Evolutionary conservation across 305 asterid genomes (phyloP), one percentile per base, ranked within the genome.

Genomic region (Vinca major): DNA sequence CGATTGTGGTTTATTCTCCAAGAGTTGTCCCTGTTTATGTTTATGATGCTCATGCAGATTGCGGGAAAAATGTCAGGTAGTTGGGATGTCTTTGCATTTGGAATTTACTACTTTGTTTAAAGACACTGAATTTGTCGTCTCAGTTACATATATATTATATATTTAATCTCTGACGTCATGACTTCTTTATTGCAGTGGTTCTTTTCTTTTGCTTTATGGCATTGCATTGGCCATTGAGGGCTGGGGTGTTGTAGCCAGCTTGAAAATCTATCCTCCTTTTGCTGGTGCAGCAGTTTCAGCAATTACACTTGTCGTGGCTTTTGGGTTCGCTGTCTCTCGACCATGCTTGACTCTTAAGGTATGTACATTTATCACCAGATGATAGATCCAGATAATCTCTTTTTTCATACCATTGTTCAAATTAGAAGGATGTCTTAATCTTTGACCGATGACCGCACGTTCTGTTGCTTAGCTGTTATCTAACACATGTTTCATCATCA

Each of bases 261-360:
- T 94, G 88, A 89, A 88, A 73, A 89, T 94, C 58, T 88, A 91
- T 84, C 98, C 98, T 54, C 98, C 99, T n/a, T 94, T 94, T 77
- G 97, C 95, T 77, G 99, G 99, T 71, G 99, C 99, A 60, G 96
- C 99, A 55, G 98, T 94, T 26, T 94, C 99, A 56, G 99, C 99
- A 63, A 67, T 91, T 77, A 94, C 98, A 60, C 98, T 94, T 69
- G 99, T 94, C 52, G 99, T 94, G 77, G 84, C 99, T 71, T 94
- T 94, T 65, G 99, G 99, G 58, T 94, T 94, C 81, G 99, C 99
- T 3, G 99, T 94, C 63, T 94, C 99, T 63, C 95, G 98, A 45
- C 90, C 99, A 37, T 94, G 99, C 80, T 84, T 94, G 79, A 94
- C 98, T 65, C 98, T 94, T 4, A 93, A 94, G 99, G 99, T 94